phyloP scores from a whole-genome alignment of 2,329 filamentous ascomycete species.

The Paecilomyces variotii region DNA sequence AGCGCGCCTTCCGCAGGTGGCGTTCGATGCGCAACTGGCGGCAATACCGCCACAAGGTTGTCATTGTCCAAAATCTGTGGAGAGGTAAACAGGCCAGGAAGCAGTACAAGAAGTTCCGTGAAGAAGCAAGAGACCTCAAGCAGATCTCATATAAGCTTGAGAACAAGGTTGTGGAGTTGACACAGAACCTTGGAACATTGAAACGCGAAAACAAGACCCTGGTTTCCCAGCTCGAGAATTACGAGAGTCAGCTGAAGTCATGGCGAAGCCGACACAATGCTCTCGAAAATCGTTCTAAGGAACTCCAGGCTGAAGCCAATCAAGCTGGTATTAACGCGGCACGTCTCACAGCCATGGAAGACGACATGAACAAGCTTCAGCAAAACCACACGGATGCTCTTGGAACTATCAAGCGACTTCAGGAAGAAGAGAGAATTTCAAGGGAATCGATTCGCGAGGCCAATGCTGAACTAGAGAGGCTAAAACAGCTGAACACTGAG shows the following conservation, averaged over 20 bases:
- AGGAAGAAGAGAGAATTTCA: slow-evolving; percentile 84
- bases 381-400: slow-evolving; percentile 83
- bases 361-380: slow-evolving; percentile 90
- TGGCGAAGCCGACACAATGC: slow-evolving; percentile 91
- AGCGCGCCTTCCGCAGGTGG: slow-evolving; percentile 80
- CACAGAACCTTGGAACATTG: slow-evolving; percentile 83
- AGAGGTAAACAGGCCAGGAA: slow-evolving; percentile 72
- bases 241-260: slow-evolving; percentile 90
- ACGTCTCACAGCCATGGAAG: slow-evolving; percentile 81
- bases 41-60: slow-evolving; percentile 79
- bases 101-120: slow-evolving; percentile 82
- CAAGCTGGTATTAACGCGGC: slow-evolving; percentile 94
- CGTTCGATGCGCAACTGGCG: slow-evolving; percentile 73
- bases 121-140: slow-evolving; percentile 96
- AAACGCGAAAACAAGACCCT: slow-evolving; percentile 92
- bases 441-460: slow-evolving; percentile 73
- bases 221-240: slow-evolving; percentile 82
- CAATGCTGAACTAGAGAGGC: slow-evolving; percentile 70
- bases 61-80: slow-evolving; percentile 88
- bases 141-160: slow-evolving; percentile 99
- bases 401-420: slow-evolving; percentile 82
- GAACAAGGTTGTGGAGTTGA: slow-evolving; percentile 98
- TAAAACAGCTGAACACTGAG: slow-evolving; percentile 64
- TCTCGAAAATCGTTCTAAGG: slow-evolving; percentile 81
- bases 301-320: slow-evolving; percentile 92